Percentiles rank a stretch among this genome's conserved stretches.
Evolutionary conservation across 345 rosid species (phyloP).

Genomic region (Eucalyptus regnans): DNA sequence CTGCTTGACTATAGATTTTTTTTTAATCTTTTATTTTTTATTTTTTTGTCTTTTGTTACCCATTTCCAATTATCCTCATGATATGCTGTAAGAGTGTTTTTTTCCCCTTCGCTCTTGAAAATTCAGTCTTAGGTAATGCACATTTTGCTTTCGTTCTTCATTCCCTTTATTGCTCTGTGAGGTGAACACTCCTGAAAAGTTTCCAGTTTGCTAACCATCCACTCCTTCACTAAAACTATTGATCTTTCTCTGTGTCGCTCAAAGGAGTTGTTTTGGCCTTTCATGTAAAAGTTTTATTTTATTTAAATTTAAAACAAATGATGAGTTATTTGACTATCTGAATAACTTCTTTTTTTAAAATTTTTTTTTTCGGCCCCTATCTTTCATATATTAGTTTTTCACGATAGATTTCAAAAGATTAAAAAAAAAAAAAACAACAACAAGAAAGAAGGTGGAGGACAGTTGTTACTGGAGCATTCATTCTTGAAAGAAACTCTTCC

Average conservation of each 20-base stretch:
- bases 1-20: no score
- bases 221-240: no score
- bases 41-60: neutral
- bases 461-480: neutral
- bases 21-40: neutral
- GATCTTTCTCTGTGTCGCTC: no score
- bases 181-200: neutral
- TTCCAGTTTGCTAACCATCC: neutral
- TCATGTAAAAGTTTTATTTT: neutral
- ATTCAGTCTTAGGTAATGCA: neutral
- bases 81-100: neutral
- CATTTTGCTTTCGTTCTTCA: neutral
- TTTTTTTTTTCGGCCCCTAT: neutral
- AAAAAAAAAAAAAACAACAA: no score
- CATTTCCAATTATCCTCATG: neutral
- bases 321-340: neutral
- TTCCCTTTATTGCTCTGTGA: neutral
- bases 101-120: neutral
- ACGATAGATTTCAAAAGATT: neutral
- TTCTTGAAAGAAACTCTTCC: no score
- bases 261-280: neutral
- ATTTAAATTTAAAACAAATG: neutral
- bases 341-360: neutral
- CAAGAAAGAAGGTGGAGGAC: neutral
- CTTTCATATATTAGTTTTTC: neutral